These are phyloP conservation scores for Rhexocercosporidium sp. DNA, from an alignment of 2,329 filamentous ascomycete species.

Conservation along the genomic window DNA sequence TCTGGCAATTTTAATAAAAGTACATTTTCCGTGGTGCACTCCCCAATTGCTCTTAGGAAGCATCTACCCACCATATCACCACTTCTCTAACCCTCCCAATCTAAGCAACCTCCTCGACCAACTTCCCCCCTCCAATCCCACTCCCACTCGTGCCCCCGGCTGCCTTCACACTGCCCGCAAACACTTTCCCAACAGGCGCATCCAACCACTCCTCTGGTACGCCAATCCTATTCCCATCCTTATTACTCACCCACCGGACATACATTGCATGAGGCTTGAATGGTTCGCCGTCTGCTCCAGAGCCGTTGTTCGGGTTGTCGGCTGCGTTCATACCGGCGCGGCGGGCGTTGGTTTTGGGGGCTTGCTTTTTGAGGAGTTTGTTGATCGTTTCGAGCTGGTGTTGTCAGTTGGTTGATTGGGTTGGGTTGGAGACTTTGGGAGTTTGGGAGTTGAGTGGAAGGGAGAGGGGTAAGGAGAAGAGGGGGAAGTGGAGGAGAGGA, in stretches of 20 bases:
- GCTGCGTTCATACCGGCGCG: slow-evolving; percentile 43
- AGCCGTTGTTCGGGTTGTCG: slow-evolving; percentile 37
- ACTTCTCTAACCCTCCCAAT: neutral
- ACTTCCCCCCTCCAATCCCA: slow-evolving; percentile 35
- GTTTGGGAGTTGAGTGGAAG: neutral
- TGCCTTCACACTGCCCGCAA: slow-evolving; percentile 46
- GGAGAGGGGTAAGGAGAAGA: slow-evolving; percentile 9
- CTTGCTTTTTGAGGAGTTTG: slow-evolving; percentile 85
- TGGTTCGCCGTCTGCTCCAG: slow-evolving; percentile 53
- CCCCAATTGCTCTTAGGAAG: too few relatives aligned
- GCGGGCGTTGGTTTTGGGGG: slow-evolving; percentile 70
- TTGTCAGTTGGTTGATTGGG: slow-evolving; percentile 16
- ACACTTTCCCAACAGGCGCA: slow-evolving; percentile 65
- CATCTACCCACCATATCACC: too few relatives aligned
- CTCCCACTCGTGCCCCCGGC: neutral
- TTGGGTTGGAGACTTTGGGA: neutral
- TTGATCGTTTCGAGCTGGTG: slow-evolving; percentile 86
- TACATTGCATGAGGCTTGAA: slow-evolving; percentile 64
- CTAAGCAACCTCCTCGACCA: slow-evolving; percentile 43
- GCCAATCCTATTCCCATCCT: slow-evolving; percentile 64
- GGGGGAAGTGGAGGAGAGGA: neutral
- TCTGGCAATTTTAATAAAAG: too few relatives aligned
- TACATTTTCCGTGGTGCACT: too few relatives aligned
- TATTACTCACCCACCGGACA: slow-evolving; percentile 73
- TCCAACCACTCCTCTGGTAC: slow-evolving; percentile 72